These are phyloP conservation scores for Adansonia madagascariensis DNA, from an alignment of 441 rosid species.

Conservation along the genomic window DNA sequence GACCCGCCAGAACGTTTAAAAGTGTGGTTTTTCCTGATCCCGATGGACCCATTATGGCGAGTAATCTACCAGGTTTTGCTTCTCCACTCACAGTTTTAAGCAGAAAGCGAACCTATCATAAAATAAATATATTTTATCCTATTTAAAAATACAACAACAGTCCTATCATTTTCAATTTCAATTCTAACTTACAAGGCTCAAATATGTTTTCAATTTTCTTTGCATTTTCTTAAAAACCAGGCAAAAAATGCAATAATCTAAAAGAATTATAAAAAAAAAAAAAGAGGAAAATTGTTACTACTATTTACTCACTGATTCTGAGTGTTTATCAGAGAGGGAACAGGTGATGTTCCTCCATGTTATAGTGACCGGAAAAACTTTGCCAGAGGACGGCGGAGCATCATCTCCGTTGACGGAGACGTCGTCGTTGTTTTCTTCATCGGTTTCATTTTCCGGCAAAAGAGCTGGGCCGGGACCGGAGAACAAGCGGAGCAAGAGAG, in stretches of 20 bases:
- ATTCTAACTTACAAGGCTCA: constrained; percentile 3
- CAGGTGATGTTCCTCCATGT: constrained; percentile 84
- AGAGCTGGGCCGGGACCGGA: constrained; percentile 68
- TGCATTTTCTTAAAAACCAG: constrained; percentile 26
- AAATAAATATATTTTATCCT: constrained; percentile 15
- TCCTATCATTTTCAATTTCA: constrained; percentile 4
- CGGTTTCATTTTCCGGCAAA: constrained; percentile 49
- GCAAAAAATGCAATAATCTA: constrained; percentile 17
- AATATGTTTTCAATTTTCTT: not conserved
- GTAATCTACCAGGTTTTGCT: constrained; percentile 90
- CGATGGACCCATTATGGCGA: constrained; percentile 95
- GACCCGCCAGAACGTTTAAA: constrained; percentile 89
- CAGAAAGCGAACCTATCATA: constrained; percentile 72
- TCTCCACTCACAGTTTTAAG: constrained; percentile 80
- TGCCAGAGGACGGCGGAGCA: constrained; percentile 46
- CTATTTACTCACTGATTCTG: constrained; percentile 60
- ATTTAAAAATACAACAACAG: not conserved
- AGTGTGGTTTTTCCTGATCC: constrained; percentile 96
- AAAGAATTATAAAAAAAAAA: not conserved
- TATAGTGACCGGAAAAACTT: constrained; percentile 71
- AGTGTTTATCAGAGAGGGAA: constrained; percentile 75
- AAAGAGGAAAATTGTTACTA: not conserved
- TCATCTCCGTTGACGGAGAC: constrained; percentile 35
- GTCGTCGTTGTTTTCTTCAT: constrained; percentile 33
- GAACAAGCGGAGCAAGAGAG: constrained; percentile 62